Base-by-base conservation (phyloP, 1,284 basidiomycete species). In the Heterobasidion irregulare region DNA sequence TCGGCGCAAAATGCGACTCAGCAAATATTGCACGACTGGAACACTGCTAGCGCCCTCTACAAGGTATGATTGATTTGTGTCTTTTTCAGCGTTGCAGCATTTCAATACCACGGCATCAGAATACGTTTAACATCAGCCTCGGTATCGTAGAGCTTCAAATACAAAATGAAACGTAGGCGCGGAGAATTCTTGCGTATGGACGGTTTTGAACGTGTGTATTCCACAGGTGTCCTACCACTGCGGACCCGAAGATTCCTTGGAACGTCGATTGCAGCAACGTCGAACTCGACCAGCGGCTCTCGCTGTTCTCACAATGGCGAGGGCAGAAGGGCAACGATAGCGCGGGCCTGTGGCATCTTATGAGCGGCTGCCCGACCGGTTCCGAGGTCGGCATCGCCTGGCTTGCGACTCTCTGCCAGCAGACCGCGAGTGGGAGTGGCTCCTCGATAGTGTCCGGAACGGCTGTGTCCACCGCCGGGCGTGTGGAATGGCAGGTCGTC, bases 351-450 rank as follows among this genome's bases (percentile, higher is more conserved):
- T 95, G 92, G 90, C 92, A 95, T 72, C 74, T 97, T 12, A 88
- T 95, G 85, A 93, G 87, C 59, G 87, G 87, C 16, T 93, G 92
- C 69, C 83, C 87, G 13, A 88, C 88, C 6, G 89, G 89, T 44
- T 80, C 82, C 9, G 92, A 94, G 72, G 89, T 94, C 53, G 92
- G 92, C 38, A 92, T 95, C 54, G 93, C 93, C 3, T 96, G 92
- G 93, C 78, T 94, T 1, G 88, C 80, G 16, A 90, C 89, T 33
- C 66, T 93, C 65, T 85, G 88, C 66, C 80, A 84, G 62, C 76
- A 80, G 55, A 70, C 67, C 0, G 68, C 84, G 2, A 70, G 74
- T 15, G 76, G 76, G 2, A 74, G 68, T 53, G 65, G 72, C 3
- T 74, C 75, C 1, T 75, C 78, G 6, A 68, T 79, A 32, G 87